Conservation (phyloP, 352 stramenopile species). For the Phytophthora capsici region DNA sequence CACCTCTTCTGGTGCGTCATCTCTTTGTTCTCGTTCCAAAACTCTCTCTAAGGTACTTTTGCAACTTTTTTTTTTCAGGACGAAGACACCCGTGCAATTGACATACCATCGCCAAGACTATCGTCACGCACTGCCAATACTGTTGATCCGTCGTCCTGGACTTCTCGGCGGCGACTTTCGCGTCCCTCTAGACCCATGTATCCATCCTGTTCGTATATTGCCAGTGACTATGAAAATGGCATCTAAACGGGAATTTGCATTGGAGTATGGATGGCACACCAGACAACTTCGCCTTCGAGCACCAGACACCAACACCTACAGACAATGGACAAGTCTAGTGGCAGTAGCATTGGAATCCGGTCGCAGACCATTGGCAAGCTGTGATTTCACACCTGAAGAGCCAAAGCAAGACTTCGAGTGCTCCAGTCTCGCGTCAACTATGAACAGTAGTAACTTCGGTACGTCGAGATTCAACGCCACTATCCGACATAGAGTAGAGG, state of each 20-base stretch:
- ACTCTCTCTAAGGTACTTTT: slow-evolving; percentile 6
- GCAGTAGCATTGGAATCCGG: slow-evolving; percentile 34
- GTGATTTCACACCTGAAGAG: slow-evolving; percentile 3
- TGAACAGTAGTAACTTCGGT: slow-evolving; percentile 33
- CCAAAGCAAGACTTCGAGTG: slow-evolving; percentile 20
- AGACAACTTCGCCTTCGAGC: slow-evolving; percentile 35
- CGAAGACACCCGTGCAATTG: slow-evolving; percentile 37
- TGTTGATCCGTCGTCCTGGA: slow-evolving; percentile 32
- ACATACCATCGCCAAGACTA: slow-evolving; percentile 37
- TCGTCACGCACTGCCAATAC: slow-evolving; percentile 34
- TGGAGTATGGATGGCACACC: slow-evolving; percentile 41
- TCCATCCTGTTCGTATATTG: slow-evolving; percentile 37
- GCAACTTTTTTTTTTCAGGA: slow-evolving; percentile 14
- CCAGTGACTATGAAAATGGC: slow-evolving; percentile 22
- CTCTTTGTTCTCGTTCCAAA: neutral
- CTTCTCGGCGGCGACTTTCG: slow-evolving; percentile 31
- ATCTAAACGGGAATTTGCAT: slow-evolving; percentile 31
- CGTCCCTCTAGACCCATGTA: slow-evolving; percentile 40
- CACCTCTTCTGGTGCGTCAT: slow-evolving; percentile 35
- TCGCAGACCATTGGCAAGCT: slow-evolving; percentile 28
- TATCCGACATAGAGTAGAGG: slow-evolving; percentile 15
- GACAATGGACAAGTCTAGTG: slow-evolving; percentile 33
- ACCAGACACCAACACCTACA: slow-evolving; percentile 30
- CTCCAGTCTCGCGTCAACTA: slow-evolving; percentile 35
- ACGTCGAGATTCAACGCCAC: slow-evolving; percentile 17